Evolutionary conservation across 108 stramenopile genomes (phyloP).

Genomic region (Nitzschia palea): DNA sequence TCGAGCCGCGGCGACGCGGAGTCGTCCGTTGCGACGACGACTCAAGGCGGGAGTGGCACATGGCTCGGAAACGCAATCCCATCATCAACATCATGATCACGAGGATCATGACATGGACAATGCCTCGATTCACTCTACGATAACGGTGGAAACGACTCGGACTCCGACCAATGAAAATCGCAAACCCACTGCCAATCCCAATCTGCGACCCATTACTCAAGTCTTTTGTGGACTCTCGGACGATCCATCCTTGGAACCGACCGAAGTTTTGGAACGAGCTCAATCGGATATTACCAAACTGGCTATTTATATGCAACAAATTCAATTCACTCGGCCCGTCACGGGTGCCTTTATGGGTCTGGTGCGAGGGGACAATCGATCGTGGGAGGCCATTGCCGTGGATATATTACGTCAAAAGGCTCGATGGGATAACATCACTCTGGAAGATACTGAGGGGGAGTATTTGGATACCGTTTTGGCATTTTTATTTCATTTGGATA

Average conservation of each 20-base stretch:
- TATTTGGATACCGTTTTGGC: constrained; percentile 20
- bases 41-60: background rate
- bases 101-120: background rate
- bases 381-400: constrained; percentile 40
- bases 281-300: constrained; percentile 14
- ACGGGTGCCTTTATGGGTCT: constrained; percentile 14
- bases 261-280: constrained; percentile 5
- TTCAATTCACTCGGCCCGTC: background rate
- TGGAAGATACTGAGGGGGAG: constrained; percentile 12
- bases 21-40: background rate
- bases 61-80: background rate
- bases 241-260: background rate
- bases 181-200: background rate
- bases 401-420: constrained; percentile 45
- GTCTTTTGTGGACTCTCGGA: background rate
- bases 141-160: constrained; percentile 29
- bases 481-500: constrained; percentile 18
- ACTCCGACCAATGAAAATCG: constrained; percentile 17
- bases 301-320: constrained; percentile 14
- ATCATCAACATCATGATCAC: constrained; percentile 1
- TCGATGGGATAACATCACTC: constrained; percentile 34
- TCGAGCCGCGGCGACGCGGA: background rate
- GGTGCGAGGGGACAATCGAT: constrained; percentile 30
- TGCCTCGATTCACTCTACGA: constrained; percentile 16
- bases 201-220: background rate